A percentile compares a stretch with the other conserved stretches of the same genome.
Evolutionary conservation across 768 basidiomycete genomes (phyloP).

Genomic region (Calocybe gangraenosa): DNA sequence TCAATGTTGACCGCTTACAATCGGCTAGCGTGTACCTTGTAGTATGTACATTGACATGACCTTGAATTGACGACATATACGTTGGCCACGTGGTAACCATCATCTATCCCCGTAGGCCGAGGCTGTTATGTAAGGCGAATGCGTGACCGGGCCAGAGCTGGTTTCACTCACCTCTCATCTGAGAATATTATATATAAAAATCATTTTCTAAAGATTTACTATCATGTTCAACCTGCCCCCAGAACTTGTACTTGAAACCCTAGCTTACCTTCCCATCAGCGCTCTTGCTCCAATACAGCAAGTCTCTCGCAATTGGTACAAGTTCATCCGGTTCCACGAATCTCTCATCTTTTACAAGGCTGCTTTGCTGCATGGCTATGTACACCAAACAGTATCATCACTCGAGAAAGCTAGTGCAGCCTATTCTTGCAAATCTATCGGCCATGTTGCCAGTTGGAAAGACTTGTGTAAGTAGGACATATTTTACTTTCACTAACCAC

Average conservation of each 20-base stretch:
- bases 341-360: conserved; percentile 53
- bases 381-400: conserved; percentile 21
- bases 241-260: conserved; percentile 49
- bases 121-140: no score
- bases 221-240: conserved; percentile 46
- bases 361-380: conserved; percentile 48
- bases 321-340: conserved; percentile 45
- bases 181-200: no score
- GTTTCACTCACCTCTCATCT: no score
- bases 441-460: conserved; percentile 47
- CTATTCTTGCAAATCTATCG: conserved; percentile 31
- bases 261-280: conserved; percentile 47
- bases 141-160: no score
- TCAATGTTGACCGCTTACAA: conserved; percentile 5
- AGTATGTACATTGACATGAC: not conserved
- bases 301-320: conserved; percentile 43
- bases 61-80: no score
- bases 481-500: not conserved
- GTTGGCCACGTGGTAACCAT: no score
- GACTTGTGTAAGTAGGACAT: conserved; percentile 46
- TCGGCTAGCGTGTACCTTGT: conserved; percentile 8
- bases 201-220: no score
- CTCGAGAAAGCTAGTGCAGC: conserved; percentile 26
- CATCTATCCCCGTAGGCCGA: no score
- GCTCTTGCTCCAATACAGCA: conserved; percentile 32